Conservation (phyloP, 805 yeast genomes). For the Metschnikowia lachancei region DNA sequence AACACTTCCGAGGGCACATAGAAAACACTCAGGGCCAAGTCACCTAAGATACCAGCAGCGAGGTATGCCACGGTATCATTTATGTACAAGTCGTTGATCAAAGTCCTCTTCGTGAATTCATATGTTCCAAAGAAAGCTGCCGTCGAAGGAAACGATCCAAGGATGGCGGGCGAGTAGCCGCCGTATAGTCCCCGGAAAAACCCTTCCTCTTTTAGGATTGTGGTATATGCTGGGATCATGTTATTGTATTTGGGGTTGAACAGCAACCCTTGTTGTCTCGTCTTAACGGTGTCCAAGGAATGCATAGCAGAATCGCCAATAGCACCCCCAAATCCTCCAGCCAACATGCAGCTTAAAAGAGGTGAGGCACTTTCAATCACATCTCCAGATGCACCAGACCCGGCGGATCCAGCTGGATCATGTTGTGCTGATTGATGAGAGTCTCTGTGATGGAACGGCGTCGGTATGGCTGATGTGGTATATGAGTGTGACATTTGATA, state of each 20-base stretch:
- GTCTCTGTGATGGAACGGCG: conserved; percentile 20
- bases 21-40: conserved; percentile 78
- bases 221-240: conserved; percentile 71
- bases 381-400: conserved; percentile 3
- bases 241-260: conserved; percentile 61
- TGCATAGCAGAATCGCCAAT: conserved; percentile 93
- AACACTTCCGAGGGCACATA: conserved; percentile 96
- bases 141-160: conserved; percentile 92
- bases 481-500: conserved; percentile 15
- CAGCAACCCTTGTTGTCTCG: conserved; percentile 95
- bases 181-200: conserved; percentile 79
- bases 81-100: conserved; percentile 59
- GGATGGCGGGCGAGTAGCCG: conserved; percentile 87
- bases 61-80: conserved; percentile 82
- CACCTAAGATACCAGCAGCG: conserved; percentile 90
- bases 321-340: conserved; percentile 94
- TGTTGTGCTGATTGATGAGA: conserved; percentile 3
- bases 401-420: conserved; percentile 1
- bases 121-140: conserved; percentile 92
- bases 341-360: conserved; percentile 62
- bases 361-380: conserved; percentile 33
- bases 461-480: conserved; percentile 22
- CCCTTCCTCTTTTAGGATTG: conserved; percentile 85
- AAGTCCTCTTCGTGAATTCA: conserved; percentile 69
- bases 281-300: conserved; percentile 93